Base-by-base conservation (phyloP, 495 filamentous ascomycete species). In the Aspergillus incahuasiensis region DNA sequence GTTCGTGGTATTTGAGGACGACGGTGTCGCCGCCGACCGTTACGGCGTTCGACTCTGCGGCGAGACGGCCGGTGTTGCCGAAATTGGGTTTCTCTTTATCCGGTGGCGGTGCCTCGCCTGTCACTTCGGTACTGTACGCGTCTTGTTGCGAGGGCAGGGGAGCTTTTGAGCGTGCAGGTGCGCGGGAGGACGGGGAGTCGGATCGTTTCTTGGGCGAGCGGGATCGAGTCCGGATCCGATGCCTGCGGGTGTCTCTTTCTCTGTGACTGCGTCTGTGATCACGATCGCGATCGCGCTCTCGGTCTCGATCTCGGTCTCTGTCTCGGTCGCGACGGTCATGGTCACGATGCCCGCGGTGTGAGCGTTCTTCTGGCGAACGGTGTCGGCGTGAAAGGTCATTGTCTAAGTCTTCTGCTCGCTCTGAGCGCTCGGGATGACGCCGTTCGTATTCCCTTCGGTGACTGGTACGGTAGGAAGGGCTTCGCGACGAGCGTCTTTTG, bases 1-100 rank as follows among this genome's bases (percentile, higher is more conserved):
- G 94, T 71, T 99, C 94, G 69, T 96, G 86, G 74, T 99, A 97
- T 75, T 97, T 97, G 19, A 99, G 76, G 2, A 90, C 85, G 43
- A 95, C 82, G 2, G 77, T 72, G 28, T 77, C 80, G 21, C 83
- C 84, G 63, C 84, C 79, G 21, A 78, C 76, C n/a, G 84, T 84
- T 6, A 96, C 77, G 1, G 90, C 87, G 67, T 97, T 97, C 43
- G 90, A 90, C 60, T 90, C 90, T 8, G 89, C 88, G 13, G 94
- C 94, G 6, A 99, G 80, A 7, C 88, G 74, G 18, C 94, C 94
- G 0, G 89, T 90, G 39, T 79, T 82, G 5, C 79, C 82, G 71
- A 86, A 95, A 68, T 96, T 99, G 34, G 92, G 88, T 63, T 90
- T 92, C 66, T 96, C 83, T 59, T 91, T 92, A 46, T 90, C 86